Evolutionary conservation across 768 basidiomycete genomes (phyloP), one percentile per base, ranked within the genome.

Genomic region (Mycena filopes): DNA sequence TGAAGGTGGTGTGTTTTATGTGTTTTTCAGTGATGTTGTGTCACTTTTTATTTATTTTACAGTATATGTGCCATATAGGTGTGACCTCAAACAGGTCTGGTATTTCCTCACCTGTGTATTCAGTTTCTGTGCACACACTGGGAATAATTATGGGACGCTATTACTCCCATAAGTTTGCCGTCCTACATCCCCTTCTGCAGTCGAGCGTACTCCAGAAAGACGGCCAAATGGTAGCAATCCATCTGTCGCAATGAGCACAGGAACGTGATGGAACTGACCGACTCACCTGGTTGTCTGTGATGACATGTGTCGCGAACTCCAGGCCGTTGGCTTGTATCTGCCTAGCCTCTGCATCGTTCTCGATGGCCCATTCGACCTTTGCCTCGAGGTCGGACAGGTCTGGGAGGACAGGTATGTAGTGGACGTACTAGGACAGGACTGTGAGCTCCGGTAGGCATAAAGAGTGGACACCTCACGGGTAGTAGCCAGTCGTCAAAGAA

Each of bases 161-260:
- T n/a, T n/a, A n/a, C n/a, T n/a, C n/a, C n/a, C n/a, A n/a, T n/a
- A n/a, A n/a, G n/a, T n/a, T n/a, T n/a, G n/a, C n/a, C n/a, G n/a
- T n/a, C n/a, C n/a, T 50, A 26, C 15, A 23, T 21, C 29, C 16
- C 36, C 41, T 28, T 15, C 41, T 54, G 53, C 40, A 54, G 40
- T 54, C 40, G 53, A 54, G 53, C 53, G 40, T 54, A 40, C 53
- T 54, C 53, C n/a, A 54, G 41, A 16, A 54, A 54, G 25, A 54
- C 53, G 15, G 23, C 41, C 11, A 54, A 16, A 42, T 54, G 53
- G 53, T 55, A 55, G 54, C 40, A 42, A 5, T 42, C 41, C 54
- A 55, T 28, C 54, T 55, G 11, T 31, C 21, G 18, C 8, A n/a
- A n/a, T n/a, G n/a, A n/a, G n/a, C 21, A 23, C 25, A 18, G 0